Evolutionary conservation across 2,329 filamentous ascomycete species (phyloP), one percentile per base, ranked within the genome.

Genomic region (Exophiala sideris): DNA sequence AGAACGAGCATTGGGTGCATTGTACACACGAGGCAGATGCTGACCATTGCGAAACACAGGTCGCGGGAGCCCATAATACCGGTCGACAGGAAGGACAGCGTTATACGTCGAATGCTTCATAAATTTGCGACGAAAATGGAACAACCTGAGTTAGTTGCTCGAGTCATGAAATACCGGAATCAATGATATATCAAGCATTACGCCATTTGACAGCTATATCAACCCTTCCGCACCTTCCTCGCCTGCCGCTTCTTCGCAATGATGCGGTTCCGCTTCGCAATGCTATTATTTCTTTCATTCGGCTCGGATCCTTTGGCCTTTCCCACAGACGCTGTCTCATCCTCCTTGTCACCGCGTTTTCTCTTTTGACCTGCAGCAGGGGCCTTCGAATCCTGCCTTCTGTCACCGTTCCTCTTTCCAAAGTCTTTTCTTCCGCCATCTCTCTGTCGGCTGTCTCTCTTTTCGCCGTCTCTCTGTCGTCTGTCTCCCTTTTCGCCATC

Each of bases 241-340:
- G 87, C 81, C 75, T 87, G 82, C 59, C 90, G 80, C 77, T 95
- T 96, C 71, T 89, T 86, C 45, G 84, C 86, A 70, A 96, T 95
- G 66, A 96, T 88, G 66, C 85, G 86, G 66, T 90, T 88, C 59
- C 82, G 74, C 67, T 80, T 82, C 21, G 81, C 80, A 50, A 83
- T 74, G 58, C 77, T 80, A 64, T 84, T 80, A 45, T 76, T 71
- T 33, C 75, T 71, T 33, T 71, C 70, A 12, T 29, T 29, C 7
- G 69, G 45, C 12, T 61, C 48, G 18, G 21, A 3, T 14, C 39
- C 33, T 14, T 40, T 33, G 12, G 32, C 6, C 29, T 33, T 41
- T 42, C 39, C 52, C 53, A 42, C 52, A 40, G 41, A 53, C 62
- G 42, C 68, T 21, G 60, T 50, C 66, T 66, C 65, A 69, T 72